Evolutionary conservation across 768 basidiomycete species (phyloP), one percentile per base, ranked within the genome.

Genomic region (Pluteus cervinus): DNA sequence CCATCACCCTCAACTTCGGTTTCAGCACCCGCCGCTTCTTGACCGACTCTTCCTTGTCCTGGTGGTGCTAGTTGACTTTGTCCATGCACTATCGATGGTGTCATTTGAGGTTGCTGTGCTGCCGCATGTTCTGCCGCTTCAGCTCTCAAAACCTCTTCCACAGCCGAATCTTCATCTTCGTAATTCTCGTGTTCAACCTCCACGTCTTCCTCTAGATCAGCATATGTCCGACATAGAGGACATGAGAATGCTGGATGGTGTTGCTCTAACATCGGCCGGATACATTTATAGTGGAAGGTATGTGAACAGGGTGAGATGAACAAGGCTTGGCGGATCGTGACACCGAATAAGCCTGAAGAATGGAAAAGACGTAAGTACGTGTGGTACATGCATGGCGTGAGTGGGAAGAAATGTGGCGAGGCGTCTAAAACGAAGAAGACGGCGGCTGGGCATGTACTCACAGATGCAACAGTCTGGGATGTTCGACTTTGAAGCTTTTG

Each of bases 301-400:
- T 99, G 94, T 1, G 89, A 92, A 62, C 94, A 99, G 0, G 94
- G 94, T 20, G 94, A 91, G 54, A 99, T 93, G 68, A 99, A 97
- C 33, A 98, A 77, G 0, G 91, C 86, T 61, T 99, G 94, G 44
- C 83, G 87, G 56, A 97, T 92, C 1, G 89, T 85, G 0, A 98
- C 91, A 16, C 79, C 65, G 66, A 94, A 99, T 65, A 75, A 61
- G 44, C 69, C 69, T 71, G 41, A 22, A 14, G 20, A 20, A 25
- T 25, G 6, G n/a, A 37, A 24, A 23, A 15, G 17, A 14, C 17
- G 35, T 18, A 21, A 32, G 32, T 20, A 24, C 34, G 29, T 5
- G 31, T 28, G 31, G 18, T 7, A 36, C 24, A 34, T 24, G 41
- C 33, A 24, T 3, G 34, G 26, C 26, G 33, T 30, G 30, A 43